Base-by-base conservation (phyloP, 176 grass and related monocot genomes). In the Eragrostis nindensis region DNA sequence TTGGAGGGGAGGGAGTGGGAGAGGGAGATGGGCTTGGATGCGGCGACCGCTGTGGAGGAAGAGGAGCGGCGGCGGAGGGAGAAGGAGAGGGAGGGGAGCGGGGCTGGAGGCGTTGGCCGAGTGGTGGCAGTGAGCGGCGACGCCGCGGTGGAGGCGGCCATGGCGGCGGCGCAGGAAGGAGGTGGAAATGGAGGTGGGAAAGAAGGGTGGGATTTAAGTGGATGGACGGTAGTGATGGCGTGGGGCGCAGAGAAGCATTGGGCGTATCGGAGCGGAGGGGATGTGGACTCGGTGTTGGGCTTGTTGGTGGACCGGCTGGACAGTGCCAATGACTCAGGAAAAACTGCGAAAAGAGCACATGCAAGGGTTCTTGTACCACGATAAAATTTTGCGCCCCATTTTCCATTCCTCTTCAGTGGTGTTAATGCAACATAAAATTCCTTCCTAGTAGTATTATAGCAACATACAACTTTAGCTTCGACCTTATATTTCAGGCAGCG, bases 101-200 rank as follows among this genome's bases (percentile, higher is more conserved):
- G 32, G 89, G 75, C 44, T 67, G 44, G 79, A 62, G 41, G 87
- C 71, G 73, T 63, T 82, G 21, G 85, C 84, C 83, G 42, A 71
- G 77, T 54, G 74, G 46, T 76, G 81, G 69, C 77, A 86, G 83
- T 85, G 78, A 90, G 87, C 47, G 77, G 82, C 59, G 87, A 84
- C 47, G 86, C 78, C 69, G 43, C 32, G 71, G 83, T 17, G 73
- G 59, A 88, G 75, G 89, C 56, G 38, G 94, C 87, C 91, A 94
- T 92, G 80, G 63, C 14, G 56, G 43, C 16, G 5, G 21, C 39
- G 2, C 26, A 55, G 21, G 32, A 39, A 69, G 85, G 68, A 32
- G 48, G n/a, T 24, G 26, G 61, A 1, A 60, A 17, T 42, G 61
- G 76, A 54, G 85, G 55, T 13, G 73, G 65, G 41, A 42, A 11